phyloP scores from a whole-genome alignment of 768 basidiomycete species.

The Collybiopsis luxurians region DNA sequence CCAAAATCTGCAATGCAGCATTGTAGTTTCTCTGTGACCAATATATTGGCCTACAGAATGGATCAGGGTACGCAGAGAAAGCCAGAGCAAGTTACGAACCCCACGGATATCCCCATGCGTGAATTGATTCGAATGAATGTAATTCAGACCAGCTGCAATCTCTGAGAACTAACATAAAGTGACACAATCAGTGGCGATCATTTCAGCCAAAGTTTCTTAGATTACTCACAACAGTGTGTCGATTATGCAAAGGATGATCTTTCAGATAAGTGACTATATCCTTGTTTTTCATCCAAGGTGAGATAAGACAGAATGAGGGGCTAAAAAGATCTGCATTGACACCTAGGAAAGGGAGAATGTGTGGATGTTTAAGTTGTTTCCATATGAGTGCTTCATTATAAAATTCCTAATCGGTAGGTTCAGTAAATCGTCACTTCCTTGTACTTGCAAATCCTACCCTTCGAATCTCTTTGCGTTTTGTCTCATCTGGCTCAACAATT shows the following conservation, averaged over 20 bases:
- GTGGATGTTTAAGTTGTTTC: slow-evolving; percentile 16
- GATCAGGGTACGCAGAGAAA: too few species aligned
- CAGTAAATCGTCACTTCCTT: neutral
- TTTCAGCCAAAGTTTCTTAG: neutral
- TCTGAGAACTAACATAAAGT: slow-evolving; percentile 26
- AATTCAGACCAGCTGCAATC: slow-evolving; percentile 29
- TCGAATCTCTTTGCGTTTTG: neutral
- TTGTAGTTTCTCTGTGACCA: slow-evolving; percentile 11
- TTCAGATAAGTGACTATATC: slow-evolving; percentile 10
- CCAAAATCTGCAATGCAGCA: slow-evolving; percentile 19
- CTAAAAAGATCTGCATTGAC: slow-evolving; percentile 13
- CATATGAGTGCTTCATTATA: slow-evolving; percentile 19
- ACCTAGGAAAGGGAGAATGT: slow-evolving; percentile 20
- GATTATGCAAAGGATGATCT: neutral
- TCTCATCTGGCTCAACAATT: neutral
- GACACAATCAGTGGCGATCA: neutral
- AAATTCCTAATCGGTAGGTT: slow-evolving; percentile 12
- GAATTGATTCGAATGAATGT: slow-evolving; percentile 28
- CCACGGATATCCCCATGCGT: slow-evolving; percentile 24
- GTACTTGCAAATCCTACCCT: neutral
- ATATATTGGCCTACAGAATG: slow-evolving; percentile 15
- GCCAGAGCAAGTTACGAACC: slow-evolving; percentile 11
- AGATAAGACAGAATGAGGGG: slow-evolving; percentile 17
- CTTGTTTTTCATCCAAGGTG: slow-evolving; percentile 21
- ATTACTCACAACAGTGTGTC: neutral